Evolutionary conservation across 208 protist genomes (phyloP).

Genomic region (Endotrypanum monterogeii): DNA sequence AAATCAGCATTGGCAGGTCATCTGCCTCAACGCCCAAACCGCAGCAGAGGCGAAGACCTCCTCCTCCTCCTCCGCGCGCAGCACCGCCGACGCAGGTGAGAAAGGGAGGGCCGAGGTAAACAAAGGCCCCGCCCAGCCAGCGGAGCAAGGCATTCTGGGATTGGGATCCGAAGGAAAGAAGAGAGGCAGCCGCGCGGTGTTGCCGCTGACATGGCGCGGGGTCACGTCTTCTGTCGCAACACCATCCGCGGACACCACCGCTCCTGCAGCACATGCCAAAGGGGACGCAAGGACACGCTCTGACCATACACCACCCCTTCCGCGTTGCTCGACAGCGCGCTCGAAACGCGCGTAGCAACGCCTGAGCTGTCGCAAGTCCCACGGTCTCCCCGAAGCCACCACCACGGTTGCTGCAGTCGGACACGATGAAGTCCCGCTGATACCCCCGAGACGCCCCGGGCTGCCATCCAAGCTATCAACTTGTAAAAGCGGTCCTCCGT

Average conservation of each 20-base stretch:
- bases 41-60: constrained; percentile 8
- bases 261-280: background rate
- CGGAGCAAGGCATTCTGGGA: background rate
- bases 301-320: constrained; percentile 10
- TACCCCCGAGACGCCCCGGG: background rate
- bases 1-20: background rate
- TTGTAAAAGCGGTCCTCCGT: background rate
- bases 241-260: background rate
- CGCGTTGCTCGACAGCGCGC: constrained; percentile 14
- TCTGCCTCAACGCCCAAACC: constrained; percentile 10
- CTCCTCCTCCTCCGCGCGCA: constrained; percentile 10
- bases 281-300: background rate
- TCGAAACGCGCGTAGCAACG: constrained; percentile 11
- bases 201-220: background rate
- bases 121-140: background rate
- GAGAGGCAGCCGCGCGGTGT: background rate
- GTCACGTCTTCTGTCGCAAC: background rate
- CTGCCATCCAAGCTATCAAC: background rate
- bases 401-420: background rate
- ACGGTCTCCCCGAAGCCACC: background rate
- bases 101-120: background rate
- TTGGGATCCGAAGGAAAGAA: background rate
- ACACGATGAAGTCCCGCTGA: background rate
- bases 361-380: constrained; percentile 1
- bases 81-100: background rate